A percentile compares a stretch with the other conserved stretches of the same genome.
These are phyloP conservation scores for Botrytis sinoallii DNA, from an alignment of 2,329 filamentous ascomycete genomes.

Conservation along the genomic window DNA sequence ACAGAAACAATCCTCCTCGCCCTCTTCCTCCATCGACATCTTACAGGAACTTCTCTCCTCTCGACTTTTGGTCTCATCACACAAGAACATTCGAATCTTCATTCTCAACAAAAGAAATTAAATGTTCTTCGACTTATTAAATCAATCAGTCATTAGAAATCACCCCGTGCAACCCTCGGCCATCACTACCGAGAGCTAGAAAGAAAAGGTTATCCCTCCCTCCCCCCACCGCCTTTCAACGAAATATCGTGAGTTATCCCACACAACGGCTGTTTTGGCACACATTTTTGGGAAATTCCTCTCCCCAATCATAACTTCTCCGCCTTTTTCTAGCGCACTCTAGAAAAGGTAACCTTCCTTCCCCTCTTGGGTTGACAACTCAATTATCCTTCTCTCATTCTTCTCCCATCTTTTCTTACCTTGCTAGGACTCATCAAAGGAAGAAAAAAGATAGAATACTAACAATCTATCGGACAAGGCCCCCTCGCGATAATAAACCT, in stretches of 20 bases:
- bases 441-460: background rate
- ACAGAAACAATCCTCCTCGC: no score
- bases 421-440: conserved; percentile 7
- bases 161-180: conserved; percentile 23
- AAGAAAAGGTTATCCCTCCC: conserved; percentile 2
- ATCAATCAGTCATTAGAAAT: conserved; percentile 1
- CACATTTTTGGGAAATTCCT: conserved; percentile 6
- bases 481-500: conserved; percentile 14
- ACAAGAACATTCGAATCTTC: background rate
- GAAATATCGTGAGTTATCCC: conserved; percentile 28
- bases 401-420: background rate
- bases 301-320: conserved; percentile 18
- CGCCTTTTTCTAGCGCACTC: conserved; percentile 24
- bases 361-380: conserved; percentile 21
- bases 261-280: conserved; percentile 24
- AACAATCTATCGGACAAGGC: conserved; percentile 7
- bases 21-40: background rate
- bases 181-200: conserved; percentile 29
- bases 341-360: conserved; percentile 22
- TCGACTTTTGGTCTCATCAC: background rate
- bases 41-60: background rate
- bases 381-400: background rate
- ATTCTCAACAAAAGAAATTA: background rate
- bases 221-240: conserved; percentile 28
- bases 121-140: background rate